Conservation (phyloP, 1,139 yeast species). For the Nadsonia commutata region DNA sequence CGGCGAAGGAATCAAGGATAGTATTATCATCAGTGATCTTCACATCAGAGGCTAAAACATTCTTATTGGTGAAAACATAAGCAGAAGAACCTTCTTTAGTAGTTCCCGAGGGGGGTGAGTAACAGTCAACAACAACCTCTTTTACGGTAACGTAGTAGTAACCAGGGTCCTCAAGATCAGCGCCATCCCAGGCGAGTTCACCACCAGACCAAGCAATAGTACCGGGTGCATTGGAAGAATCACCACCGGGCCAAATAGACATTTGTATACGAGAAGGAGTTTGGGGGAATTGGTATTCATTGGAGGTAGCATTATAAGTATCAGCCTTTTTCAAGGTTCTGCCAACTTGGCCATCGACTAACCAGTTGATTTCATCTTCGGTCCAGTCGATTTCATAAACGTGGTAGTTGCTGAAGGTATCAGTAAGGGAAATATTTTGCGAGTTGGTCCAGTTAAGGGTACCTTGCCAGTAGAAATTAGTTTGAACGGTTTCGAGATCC, state of each 20-base stretch:
- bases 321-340: constrained; percentile 53
- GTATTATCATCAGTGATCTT: constrained; percentile 47
- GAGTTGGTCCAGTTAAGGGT: constrained; percentile 51
- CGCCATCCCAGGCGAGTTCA: constrained; percentile 62
- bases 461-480: constrained; percentile 72
- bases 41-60: constrained; percentile 34
- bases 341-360: constrained; percentile 50
- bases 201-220: constrained; percentile 96
- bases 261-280: constrained; percentile 80
- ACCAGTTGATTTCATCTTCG: constrained; percentile 59
- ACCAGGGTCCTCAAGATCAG: constrained; percentile 59
- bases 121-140: constrained; percentile 46
- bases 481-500: constrained; percentile 48
- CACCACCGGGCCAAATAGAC: constrained; percentile 92
- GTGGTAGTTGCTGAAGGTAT: constrained; percentile 58
- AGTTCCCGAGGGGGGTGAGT: constrained; percentile 48
- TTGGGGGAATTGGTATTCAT: constrained; percentile 61
- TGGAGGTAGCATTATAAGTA: constrained; percentile 53
- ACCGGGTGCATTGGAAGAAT: constrained; percentile 46
- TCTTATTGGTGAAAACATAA: constrained; percentile 39
- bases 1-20: constrained; percentile 42
- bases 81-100: constrained; percentile 35
- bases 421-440: constrained; percentile 27
- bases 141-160: constrained; percentile 59
- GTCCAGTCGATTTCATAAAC: constrained; percentile 74